Conservation (phyloP, 140 eudicot species). For the Stevia rebaudiana region DNA sequence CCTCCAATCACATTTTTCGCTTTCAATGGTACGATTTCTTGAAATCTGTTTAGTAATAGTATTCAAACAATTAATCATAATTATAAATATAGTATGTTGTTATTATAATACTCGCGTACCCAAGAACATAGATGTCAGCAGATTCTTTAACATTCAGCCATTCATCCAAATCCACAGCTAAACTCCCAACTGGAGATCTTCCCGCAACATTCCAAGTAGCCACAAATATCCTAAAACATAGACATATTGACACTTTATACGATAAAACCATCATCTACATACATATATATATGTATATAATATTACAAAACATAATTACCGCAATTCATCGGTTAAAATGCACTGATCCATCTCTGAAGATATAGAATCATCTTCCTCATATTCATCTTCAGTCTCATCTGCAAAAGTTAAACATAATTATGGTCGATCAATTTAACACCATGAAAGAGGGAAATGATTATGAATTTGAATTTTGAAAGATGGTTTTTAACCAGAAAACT, state of each 20-base stretch:
- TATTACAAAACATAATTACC: slow-evolving; percentile 27
- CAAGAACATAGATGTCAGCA: slow-evolving; percentile 85
- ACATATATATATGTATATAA: background rate
- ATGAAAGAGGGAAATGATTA: background rate
- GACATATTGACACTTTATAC: slow-evolving; percentile 1
- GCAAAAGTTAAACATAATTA: slow-evolving; percentile 9
- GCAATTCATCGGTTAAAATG: slow-evolving; percentile 34
- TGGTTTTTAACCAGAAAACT: slow-evolving; percentile 36
- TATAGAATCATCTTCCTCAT: slow-evolving; percentile 29
- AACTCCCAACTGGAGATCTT: slow-evolving; percentile 76
- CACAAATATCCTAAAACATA: slow-evolving; percentile 54
- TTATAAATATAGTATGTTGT: background rate
- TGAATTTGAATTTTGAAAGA: background rate
- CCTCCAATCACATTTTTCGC: slow-evolving; percentile 65
- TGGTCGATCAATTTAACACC: background rate
- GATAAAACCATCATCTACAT: slow-evolving; percentile 15
- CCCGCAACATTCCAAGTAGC: slow-evolving; percentile 99
- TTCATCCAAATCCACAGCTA: slow-evolving; percentile 82
- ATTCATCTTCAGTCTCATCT: slow-evolving; percentile 40
- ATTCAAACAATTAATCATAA: background rate
- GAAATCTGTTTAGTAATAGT: slow-evolving; percentile 46
- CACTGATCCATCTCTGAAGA: slow-evolving; percentile 47
- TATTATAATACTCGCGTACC: slow-evolving; percentile 28
- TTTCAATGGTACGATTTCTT: slow-evolving; percentile 77
- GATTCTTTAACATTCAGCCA: slow-evolving; percentile 76